Conservation (phyloP, 495 filamentous ascomycete species). For the Aspergillus cavernicola region DNA sequence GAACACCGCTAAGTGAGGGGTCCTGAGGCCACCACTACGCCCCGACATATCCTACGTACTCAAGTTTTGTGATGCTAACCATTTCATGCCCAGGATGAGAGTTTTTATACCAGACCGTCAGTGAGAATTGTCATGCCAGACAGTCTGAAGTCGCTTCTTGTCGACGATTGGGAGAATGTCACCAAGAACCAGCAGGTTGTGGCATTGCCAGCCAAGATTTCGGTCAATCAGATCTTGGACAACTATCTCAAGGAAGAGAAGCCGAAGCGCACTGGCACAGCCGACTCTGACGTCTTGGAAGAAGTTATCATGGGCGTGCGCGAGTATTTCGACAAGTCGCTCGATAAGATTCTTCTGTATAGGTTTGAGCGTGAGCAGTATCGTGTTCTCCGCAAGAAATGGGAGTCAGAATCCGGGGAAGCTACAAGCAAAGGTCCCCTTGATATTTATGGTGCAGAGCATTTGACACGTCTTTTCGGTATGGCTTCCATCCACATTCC, state of each 20-base stretch:
- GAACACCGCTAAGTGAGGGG: background rate
- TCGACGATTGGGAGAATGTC: constrained; percentile 98
- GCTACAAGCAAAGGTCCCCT: constrained; percentile 59
- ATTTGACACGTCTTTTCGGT: constrained; percentile 86
- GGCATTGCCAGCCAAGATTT: constrained; percentile 68
- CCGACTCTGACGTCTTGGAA: constrained; percentile 78
- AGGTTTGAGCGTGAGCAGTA: constrained; percentile 88
- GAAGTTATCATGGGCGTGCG: constrained; percentile 79
- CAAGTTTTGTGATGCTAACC: background rate
- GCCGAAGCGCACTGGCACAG: constrained; percentile 57
- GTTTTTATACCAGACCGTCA: constrained; percentile 71
- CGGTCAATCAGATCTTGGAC: constrained; percentile 72
- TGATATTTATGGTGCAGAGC: constrained; percentile 92
- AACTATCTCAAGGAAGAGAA: constrained; percentile 71
- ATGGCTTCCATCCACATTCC: constrained; percentile 28
- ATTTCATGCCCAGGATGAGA: constrained; percentile 64
- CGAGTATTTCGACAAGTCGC: constrained; percentile 85
- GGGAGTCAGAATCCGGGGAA: constrained; percentile 52
- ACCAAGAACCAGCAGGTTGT: constrained; percentile 91
- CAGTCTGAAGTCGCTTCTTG: constrained; percentile 79
- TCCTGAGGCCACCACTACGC: background rate
- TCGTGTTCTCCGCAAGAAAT: constrained; percentile 62
- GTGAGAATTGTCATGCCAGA: constrained; percentile 80
- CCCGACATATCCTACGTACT: background rate
- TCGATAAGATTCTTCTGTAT: constrained; percentile 87